A percentile compares a stretch with the other conserved stretches of the same genome.
Evolutionary conservation across 352 stramenopile species (phyloP).

Genomic region (Pythium oligandrum): DNA sequence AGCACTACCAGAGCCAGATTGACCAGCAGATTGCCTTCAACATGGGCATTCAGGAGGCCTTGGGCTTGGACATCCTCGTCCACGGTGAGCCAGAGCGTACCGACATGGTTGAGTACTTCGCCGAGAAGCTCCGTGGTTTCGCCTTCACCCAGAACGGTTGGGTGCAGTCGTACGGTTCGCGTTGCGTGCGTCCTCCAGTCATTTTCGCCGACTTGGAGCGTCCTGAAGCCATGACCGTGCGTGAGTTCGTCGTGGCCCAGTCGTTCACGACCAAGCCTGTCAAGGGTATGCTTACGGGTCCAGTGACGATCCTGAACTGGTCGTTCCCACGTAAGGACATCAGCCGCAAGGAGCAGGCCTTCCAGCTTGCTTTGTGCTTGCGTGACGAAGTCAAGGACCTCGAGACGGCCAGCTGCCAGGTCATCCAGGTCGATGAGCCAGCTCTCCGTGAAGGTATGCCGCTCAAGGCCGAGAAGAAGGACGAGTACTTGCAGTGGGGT

Average conservation of each 20-base stretch:
- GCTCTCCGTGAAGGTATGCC: conserved; percentile 91
- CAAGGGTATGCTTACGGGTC: conserved; percentile 93
- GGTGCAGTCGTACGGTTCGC: conserved; percentile 92
- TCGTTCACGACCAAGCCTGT: conserved; percentile 87
- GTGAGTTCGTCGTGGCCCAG: conserved; percentile 90
- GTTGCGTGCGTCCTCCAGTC: conserved; percentile 90
- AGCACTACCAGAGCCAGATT: conserved; percentile 79
- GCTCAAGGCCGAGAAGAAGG: conserved; percentile 78
- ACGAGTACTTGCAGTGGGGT: conserved; percentile 77
- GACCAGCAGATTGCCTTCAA: conserved; percentile 91
- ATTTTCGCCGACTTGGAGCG: conserved; percentile 88
- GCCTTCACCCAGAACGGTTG: conserved; percentile 91
- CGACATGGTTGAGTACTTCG: conserved; percentile 96
- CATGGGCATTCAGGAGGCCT: conserved; percentile 88
- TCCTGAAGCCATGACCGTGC: conserved; percentile 85
- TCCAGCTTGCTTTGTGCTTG: conserved; percentile 87
- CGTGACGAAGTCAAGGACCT: conserved; percentile 90
- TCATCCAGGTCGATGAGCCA: conserved; percentile 92
- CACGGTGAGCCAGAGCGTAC: conserved; percentile 92
- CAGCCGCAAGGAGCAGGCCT: conserved; percentile 83
- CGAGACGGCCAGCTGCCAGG: conserved; percentile 80
- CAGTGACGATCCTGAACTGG: conserved; percentile 95
- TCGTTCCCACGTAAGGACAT: conserved; percentile 92
- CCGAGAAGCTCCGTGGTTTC: conserved; percentile 90
- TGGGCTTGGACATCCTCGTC: conserved; percentile 92